Conservation (phyloP, 2,329 filamentous ascomycete genomes). For the Emergomyces pasteurianus region DNA sequence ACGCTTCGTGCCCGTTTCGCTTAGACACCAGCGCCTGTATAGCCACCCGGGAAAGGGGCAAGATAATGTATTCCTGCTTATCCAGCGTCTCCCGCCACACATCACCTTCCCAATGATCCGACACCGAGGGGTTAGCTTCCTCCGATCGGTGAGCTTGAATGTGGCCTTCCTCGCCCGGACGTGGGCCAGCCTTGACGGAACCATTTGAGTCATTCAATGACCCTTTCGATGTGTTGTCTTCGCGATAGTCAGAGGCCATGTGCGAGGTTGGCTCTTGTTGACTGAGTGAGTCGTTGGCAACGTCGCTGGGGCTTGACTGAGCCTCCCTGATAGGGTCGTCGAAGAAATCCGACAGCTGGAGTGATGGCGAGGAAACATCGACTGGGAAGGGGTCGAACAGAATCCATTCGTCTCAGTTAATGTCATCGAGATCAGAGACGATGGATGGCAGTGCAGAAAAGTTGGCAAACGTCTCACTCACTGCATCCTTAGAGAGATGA, state of each 20-base stretch:
- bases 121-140: neutral
- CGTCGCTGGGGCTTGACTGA: neutral
- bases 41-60: neutral
- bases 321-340: neutral
- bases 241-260: neutral
- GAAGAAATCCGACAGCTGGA: neutral
- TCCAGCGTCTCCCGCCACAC: neutral
- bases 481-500: neutral
- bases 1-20: neutral
- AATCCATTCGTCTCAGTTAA: no score
- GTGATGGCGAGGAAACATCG: neutral
- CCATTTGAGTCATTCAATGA: neutral
- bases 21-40: neutral
- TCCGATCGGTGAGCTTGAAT: neutral
- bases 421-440: neutral
- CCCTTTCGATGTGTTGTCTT: neutral
- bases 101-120: neutral
- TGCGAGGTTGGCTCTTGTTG: neutral
- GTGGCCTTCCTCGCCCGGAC: no score
- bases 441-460: neutral
- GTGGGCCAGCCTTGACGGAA: neutral
- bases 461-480: neutral
- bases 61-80: neutral
- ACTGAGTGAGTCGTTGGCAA: neutral
- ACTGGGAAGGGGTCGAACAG: neutral